Conservation (phyloP, 23 red algal genomes). For the Gracilaria caudata region DNA sequence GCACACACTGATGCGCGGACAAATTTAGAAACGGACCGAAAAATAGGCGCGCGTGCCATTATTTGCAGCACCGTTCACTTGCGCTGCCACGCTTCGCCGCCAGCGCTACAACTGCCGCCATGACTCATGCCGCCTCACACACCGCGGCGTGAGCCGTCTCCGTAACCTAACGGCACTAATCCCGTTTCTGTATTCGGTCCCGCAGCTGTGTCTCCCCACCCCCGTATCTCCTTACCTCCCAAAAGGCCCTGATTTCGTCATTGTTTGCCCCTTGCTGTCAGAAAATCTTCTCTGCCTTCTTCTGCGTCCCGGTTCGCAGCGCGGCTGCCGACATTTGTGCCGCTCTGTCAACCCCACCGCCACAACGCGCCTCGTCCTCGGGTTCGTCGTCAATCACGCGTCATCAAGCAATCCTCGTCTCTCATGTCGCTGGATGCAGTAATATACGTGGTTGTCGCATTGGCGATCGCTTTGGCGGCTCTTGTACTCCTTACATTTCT, state of each 20-base stretch:
- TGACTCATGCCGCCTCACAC: not conserved
- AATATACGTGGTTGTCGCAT: slow-evolving; percentile 33
- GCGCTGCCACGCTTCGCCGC: not conserved
- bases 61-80: not conserved
- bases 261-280: not conserved
- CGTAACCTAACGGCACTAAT: not conserved
- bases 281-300: not conserved
- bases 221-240: too few relatives aligned
- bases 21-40: not conserved
- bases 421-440: slow-evolving; percentile 20
- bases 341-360: not conserved
- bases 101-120: too few relatives aligned
- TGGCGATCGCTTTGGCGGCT: slow-evolving; percentile 28
- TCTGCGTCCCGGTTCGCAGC: not conserved
- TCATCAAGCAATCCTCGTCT: not conserved
- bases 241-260: not conserved
- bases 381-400: too few relatives aligned
- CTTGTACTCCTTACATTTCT: slow-evolving; percentile 42
- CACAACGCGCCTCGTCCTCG: not conserved
- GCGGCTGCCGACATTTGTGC: not conserved
- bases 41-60: not conserved
- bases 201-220: too few relatives aligned
- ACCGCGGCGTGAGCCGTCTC: not conserved
- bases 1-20: not conserved
- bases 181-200: not conserved